Conservation (phyloP, 2,329 filamentous ascomycete species). For the Arachnomyces sp. region DNA sequence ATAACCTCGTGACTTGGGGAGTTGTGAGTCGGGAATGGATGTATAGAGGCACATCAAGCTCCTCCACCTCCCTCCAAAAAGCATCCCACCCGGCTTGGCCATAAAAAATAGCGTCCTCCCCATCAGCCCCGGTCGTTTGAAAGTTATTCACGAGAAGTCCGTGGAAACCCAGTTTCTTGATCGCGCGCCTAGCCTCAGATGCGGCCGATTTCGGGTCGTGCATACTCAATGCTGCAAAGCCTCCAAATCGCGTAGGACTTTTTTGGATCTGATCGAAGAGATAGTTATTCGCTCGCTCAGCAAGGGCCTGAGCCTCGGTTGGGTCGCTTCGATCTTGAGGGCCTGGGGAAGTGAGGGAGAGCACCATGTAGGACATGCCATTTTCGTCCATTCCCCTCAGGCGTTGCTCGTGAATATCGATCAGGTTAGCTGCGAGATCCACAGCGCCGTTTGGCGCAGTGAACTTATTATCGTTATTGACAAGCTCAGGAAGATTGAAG, state of each 20-base stretch:
- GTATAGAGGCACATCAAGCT: conserved; percentile 46
- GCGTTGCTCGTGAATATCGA: no score
- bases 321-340: conserved; percentile 20
- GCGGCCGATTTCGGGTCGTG: conserved; percentile 19
- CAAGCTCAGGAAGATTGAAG: no score
- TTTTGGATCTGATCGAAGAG: conserved; percentile 17
- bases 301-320: conserved; percentile 18
- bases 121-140: conserved; percentile 47
- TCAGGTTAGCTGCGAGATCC: no score
- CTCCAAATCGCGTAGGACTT: conserved; percentile 8
- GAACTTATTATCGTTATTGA: no score
- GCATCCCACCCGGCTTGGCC: conserved; percentile 50
- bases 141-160: conserved; percentile 53
- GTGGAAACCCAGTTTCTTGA: conserved; percentile 48
- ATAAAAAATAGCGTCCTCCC: conserved; percentile 53
- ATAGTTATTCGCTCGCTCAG: conserved; percentile 22
- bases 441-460: no score
- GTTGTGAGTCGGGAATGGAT: conserved; percentile 43
- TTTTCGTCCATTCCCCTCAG: no score
- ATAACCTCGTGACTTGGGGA: conserved; percentile 28
- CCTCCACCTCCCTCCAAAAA: conserved; percentile 31
- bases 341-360: conserved; percentile 22
- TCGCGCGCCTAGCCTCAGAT: conserved; percentile 27
- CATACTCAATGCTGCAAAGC: conserved; percentile 14
- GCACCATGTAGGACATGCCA: conserved; percentile 21